Evolutionary conservation across 2,329 filamentous ascomycete genomes (phyloP).

Genomic region (Alternaria solani): DNA sequence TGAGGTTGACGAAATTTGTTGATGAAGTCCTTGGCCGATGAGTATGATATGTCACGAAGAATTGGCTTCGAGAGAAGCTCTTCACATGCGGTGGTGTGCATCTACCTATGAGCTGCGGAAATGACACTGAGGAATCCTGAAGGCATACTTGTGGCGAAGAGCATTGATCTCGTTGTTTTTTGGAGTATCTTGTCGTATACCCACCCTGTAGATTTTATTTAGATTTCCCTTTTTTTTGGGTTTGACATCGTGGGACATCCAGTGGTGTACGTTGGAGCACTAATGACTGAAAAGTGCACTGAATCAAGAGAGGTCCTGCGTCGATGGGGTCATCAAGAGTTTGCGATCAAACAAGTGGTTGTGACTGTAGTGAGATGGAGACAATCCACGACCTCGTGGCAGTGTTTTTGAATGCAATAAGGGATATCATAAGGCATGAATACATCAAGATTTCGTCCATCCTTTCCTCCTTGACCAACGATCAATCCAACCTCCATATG

Average conservation of each 20-base stretch:
- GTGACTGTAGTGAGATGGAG: neutral
- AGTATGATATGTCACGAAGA: constrained; percentile 13
- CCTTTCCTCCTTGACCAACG: neutral
- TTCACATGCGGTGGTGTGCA: neutral
- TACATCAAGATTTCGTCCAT: neutral
- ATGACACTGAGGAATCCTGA: neutral
- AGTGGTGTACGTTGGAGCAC: neutral
- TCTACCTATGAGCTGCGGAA: neutral
- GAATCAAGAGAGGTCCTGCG: neutral
- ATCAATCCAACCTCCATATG: neutral
- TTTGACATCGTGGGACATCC: neutral
- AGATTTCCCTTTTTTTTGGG: neutral
- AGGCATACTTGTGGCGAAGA: neutral
- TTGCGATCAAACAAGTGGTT: neutral
- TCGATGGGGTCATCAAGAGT: no score
- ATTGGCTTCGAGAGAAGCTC: neutral
- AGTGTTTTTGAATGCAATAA: neutral
- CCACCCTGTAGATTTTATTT: neutral
- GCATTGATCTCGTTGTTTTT: neutral
- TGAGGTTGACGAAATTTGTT: constrained; percentile 18
- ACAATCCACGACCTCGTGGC: neutral
- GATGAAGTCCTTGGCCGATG: constrained; percentile 29
- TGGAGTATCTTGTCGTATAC: constrained; percentile 1
- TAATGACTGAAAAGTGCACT: neutral
- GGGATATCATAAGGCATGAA: constrained; percentile 1